Evolutionary conservation across 805 yeast genomes (phyloP).

Genomic region (Torulaspora microellipsoides): DNA sequence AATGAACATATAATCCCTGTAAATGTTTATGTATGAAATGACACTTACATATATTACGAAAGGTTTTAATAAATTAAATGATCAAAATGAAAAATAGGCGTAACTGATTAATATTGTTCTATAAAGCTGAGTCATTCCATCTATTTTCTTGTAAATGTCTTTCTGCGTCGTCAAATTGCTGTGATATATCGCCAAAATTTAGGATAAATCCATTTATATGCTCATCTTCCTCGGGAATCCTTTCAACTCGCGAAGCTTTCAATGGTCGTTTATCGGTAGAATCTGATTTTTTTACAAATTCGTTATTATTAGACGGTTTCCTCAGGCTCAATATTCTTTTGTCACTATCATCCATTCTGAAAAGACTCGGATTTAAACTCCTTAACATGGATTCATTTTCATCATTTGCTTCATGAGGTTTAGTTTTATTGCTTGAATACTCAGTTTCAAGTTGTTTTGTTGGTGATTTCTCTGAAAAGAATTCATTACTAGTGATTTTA

Average conservation of each 20-base stretch:
- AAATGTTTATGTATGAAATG: neutral
- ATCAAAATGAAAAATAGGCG: neutral
- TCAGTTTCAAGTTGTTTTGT: neutral
- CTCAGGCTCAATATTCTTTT: constrained; percentile 1
- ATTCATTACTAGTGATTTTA: constrained; percentile 15
- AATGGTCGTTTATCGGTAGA: neutral
- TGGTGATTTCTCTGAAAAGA: constrained; percentile 7
- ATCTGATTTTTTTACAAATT: neutral
- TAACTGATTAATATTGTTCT: neutral
- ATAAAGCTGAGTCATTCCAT: constrained; percentile 17
- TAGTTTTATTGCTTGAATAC: neutral
- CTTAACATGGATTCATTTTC: constrained; percentile 2
- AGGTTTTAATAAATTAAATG: neutral
- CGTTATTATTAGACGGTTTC: neutral
- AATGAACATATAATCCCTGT: neutral
- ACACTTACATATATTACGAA: neutral
- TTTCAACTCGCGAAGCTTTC: neutral
- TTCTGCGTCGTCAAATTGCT: constrained; percentile 19
- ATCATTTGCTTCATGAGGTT: neutral
- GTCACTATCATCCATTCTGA: neutral
- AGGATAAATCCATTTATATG: constrained; percentile 10
- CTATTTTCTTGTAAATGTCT: constrained; percentile 18
- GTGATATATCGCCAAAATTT: constrained; percentile 14
- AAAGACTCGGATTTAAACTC: constrained; percentile 6
- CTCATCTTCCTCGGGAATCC: no score